phyloP scores from a whole-genome alignment of 1,284 basidiomycete species.

The Grifola frondosa region DNA sequence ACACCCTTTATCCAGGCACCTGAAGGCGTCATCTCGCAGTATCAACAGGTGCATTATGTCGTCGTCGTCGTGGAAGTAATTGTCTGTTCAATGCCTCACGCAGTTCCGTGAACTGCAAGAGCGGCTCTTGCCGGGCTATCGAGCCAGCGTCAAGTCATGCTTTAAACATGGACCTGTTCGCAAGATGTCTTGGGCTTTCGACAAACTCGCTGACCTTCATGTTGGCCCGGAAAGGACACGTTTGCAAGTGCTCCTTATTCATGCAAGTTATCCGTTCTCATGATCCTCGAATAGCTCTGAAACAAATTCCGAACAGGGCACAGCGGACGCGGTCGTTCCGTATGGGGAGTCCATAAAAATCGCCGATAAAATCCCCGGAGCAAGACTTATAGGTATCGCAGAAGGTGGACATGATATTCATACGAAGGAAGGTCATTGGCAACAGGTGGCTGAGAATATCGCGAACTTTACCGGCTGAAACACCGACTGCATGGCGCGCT shows the following conservation, averaged over 20 bases:
- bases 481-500: no score
- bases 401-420: conserved; percentile 49
- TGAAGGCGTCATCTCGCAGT: conserved; percentile 9
- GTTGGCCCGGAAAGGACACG: conserved; percentile 29
- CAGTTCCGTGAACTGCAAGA: conserved; percentile 23
- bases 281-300: not conserved
- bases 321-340: conserved; percentile 60
- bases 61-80: no score
- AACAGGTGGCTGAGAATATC: conserved; percentile 41
- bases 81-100: not conserved
- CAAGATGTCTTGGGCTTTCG: conserved; percentile 23
- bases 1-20: not conserved
- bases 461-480: no score
- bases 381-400: conserved; percentile 55
- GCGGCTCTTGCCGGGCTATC: conserved; percentile 23
- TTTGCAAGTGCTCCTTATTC: conserved; percentile 52
- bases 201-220: conserved; percentile 13
- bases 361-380: conserved; percentile 48
- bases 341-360: conserved; percentile 58
- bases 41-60: conserved; percentile 10
- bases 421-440: conserved; percentile 52
- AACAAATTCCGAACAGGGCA: conserved; percentile 49
- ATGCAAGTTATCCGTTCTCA: conserved; percentile 43
- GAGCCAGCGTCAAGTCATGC: conserved; percentile 19
- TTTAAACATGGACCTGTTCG: conserved; percentile 24